Base-by-base conservation (phyloP, 805 yeast genomes). In the Lachancea mirantina region DNA sequence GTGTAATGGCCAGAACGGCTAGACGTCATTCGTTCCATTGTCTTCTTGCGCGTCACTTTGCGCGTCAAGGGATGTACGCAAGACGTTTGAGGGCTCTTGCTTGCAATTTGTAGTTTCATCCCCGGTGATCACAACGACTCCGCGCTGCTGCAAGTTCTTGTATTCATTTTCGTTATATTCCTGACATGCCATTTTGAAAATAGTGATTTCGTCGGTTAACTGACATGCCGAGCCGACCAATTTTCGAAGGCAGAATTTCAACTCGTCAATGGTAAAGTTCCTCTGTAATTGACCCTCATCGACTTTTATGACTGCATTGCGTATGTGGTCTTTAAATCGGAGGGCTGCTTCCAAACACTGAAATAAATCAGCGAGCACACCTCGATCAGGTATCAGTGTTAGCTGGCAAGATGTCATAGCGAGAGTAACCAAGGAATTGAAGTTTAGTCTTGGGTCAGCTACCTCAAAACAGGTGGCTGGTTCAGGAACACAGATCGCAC, bases 401-500 rank as follows among this genome's bases (percentile, higher is more conserved):
- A 50, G 31, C 13, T 41, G 38, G n/a, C 43, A 21, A 3, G 51
- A 41, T 6, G 35, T 39, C 8, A 48, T 27, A n/a, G 46, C 26
- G 18, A 46, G 23, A 15, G 39, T 23, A 23, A 42, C 36, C 10
- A 47, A 42, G 3, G 39, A 35, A 23, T 40, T 42, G 39, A 47
- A 55, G n/a, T n/a, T n/a, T n/a, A n/a, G n/a, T n/a, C n/a, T n/a
- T n/a, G n/a, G n/a, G 3, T 39, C 36, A 8, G 43, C 25, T 4
- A 49, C 49, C n/a, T 39, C 39, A 6, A 26, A 14, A 33, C 38
- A 26, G 39, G 42, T 14, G 47, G 41, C 14, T 39, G 39, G 18
- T 23, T 23, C 20, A 40, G 36, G 11, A 50, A 28, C 45, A 51
- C 84, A 77, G 15, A 74, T 44, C 1, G 78, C 70, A 55, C 84